Evolutionary conservation across 352 stramenopile genomes (phyloP), one percentile per base, ranked within the genome.

Genomic region (Pythium utonaiense): DNA sequence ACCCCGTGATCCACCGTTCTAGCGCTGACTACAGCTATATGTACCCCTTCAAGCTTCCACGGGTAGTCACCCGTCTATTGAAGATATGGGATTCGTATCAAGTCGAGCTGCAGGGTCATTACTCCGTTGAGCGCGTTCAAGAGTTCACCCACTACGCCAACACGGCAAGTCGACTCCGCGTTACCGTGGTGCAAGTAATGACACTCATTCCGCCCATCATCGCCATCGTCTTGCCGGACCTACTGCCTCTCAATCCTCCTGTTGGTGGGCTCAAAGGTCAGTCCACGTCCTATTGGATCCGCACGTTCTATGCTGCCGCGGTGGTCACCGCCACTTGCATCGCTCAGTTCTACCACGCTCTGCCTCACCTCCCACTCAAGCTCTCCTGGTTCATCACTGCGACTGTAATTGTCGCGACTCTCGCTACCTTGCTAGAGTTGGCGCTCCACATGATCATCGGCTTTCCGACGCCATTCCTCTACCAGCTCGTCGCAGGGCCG

Each of bases 401-500:
- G 25, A 34, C 54, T 8, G 10, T 53, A 9, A 13, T 24, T 34
- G 56, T 63, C 19, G 56, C 33, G 6, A 22, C n/a, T 33, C 19
- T 3, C 28, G 41, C 56, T 7, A 38, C 21, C 33, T 2, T 56
- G 25, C 13, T 40, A 19, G 36, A 42, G 6, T 22, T 56, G 13
- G 19, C 34, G 6, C 28, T 50, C 28, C 24, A 47, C 13, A 6
- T 56, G 3, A 10, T 63, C 10, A 40, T 63, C 24, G 56, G 56
- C 24, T 63, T 63, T 24, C 56, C 56, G 1, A 47, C 36, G 24
- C 56, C 44, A 7, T 63, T 63, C 34, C 16, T 49, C 6, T 68
- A 75, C 2, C 57, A 73, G 3, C 30, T 77, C 21, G 66, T 54
- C 0, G 65, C 67, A 9, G 22, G 38, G 0, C 62, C 69, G 28